These are phyloP conservation scores for Pseudonitzschia delicatissima DNA, from an alignment of 108 stramenopile species.

Conservation along the genomic window DNA sequence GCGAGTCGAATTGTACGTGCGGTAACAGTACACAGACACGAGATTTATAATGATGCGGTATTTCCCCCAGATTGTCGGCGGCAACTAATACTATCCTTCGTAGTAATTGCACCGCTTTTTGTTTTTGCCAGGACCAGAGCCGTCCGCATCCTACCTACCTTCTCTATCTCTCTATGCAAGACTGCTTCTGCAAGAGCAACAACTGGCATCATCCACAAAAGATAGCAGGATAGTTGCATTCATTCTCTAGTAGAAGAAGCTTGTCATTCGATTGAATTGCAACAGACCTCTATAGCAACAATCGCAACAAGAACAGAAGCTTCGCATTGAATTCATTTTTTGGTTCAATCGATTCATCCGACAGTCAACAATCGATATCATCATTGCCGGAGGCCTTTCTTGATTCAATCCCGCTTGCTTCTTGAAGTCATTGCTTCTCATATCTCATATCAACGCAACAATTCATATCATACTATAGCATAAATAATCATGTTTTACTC, in stretches of 20 bases:
- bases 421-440: neutral
- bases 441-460: neutral
- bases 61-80: no score
- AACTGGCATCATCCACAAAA: no score
- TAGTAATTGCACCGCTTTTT: neutral
- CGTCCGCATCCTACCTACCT: neutral
- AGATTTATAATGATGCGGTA: no score
- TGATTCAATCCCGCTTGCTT: neutral
- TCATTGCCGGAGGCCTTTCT: neutral
- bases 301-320: neutral
- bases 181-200: neutral
- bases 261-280: neutral
- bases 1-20: no score
- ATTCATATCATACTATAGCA: neutral
- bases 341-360: neutral
- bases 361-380: neutral
- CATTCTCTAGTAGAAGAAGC: neutral
- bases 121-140: neutral
- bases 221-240: no score
- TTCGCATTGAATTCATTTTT: neutral
- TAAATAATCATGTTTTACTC: constrained; percentile 99
- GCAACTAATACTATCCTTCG: no score
- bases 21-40: no score
- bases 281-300: neutral
- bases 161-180: neutral